Percentiles rank a stretch among this genome's conserved stretches.
Conservation (phyloP, 345 rosid species). For the Linum trigynum region DNA sequence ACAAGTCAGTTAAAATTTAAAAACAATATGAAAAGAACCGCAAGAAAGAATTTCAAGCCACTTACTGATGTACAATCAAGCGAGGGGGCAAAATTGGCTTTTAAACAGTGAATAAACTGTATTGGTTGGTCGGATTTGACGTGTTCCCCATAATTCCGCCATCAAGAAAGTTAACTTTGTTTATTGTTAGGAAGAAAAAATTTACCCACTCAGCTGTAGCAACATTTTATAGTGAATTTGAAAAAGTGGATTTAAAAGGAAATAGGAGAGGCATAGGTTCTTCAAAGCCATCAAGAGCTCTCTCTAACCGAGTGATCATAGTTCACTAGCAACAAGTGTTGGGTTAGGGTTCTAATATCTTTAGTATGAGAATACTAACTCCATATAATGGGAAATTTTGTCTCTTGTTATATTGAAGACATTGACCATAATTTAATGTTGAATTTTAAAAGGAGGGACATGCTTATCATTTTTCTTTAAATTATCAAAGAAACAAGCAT, state of each 20-base stretch:
- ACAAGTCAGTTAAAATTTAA: too few species aligned
- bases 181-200: neutral
- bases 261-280: neutral
- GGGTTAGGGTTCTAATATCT: slow-evolving; percentile 3
- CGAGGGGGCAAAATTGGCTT: neutral
- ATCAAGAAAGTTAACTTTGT: slow-evolving; percentile 7
- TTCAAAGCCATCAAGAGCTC: too few species aligned
- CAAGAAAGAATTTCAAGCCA: neutral
- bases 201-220: neutral
- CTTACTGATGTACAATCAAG: neutral
- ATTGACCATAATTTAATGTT: too few species aligned
- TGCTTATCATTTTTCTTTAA: slow-evolving; percentile 13
- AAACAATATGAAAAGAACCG: too few species aligned
- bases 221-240: neutral
- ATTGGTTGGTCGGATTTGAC: slow-evolving; percentile 22
- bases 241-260: slow-evolving; percentile 4
- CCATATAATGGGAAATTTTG: too few species aligned
- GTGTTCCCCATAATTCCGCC: slow-evolving; percentile 14
- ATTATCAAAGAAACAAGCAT: slow-evolving; percentile 1
- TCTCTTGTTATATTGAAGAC: too few species aligned
- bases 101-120: neutral
- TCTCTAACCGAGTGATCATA: neutral
- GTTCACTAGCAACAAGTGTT: neutral
- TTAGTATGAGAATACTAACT: too few species aligned
- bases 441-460: too few species aligned